These are phyloP conservation scores for Cotoneaster glaucophyllus DNA, from an alignment of 306 rosid genomes.

Conservation along the genomic window DNA sequence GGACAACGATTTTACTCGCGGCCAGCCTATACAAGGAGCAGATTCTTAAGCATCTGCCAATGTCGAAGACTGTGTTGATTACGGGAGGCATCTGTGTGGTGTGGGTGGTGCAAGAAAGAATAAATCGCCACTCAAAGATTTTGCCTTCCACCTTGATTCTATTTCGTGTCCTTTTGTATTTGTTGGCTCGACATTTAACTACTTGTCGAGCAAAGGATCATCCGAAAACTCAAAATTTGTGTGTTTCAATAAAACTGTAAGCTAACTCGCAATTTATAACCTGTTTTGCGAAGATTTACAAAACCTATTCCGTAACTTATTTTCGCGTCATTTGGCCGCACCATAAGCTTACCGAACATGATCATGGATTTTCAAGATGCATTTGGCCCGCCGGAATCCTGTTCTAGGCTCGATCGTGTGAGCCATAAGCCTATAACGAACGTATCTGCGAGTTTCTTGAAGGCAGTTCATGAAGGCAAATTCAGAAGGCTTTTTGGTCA, in stretches of 20 bases:
- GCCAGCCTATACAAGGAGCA: neutral
- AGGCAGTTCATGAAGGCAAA: too few relatives aligned
- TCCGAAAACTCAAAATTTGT: neutral
- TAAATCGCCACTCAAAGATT: neutral
- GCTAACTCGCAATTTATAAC: neutral
- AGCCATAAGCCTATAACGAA: too few relatives aligned
- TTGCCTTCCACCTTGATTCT: too few relatives aligned
- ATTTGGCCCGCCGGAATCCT: too few relatives aligned
- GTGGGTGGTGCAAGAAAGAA: neutral
- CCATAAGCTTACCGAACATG: neutral
- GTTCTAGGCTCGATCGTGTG: too few relatives aligned
- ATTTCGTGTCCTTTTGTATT: neutral
- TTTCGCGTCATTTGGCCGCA: too few relatives aligned
- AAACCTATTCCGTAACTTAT: too few relatives aligned
- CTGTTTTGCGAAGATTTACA: neutral
- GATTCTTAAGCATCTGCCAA: neutral
- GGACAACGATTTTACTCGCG: conserved; percentile 9
- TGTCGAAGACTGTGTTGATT: neutral
- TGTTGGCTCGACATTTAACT: neutral
- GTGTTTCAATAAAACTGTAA: neutral
- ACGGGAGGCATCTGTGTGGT: neutral
- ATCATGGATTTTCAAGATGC: too few relatives aligned
- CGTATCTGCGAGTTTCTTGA: too few relatives aligned
- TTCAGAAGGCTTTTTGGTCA: too few relatives aligned
- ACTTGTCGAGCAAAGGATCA: neutral